phyloP scores from a whole-genome alignment of 352 stramenopile species.

The Globisporangium mamillatum region DNA sequence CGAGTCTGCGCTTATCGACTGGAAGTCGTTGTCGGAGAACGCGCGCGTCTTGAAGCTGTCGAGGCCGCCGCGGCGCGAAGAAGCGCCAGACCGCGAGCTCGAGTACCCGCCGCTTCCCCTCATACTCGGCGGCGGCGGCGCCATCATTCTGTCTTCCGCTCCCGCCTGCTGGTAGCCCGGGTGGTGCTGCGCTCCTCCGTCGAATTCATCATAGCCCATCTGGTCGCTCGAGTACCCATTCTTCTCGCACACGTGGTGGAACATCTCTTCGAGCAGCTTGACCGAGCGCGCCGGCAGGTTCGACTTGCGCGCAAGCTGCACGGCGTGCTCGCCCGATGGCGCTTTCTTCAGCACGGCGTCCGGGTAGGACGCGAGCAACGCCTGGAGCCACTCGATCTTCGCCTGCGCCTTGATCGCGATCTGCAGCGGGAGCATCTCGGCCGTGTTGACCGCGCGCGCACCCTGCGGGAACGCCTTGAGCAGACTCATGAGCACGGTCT shows the following conservation, averaged over 20 bases:
- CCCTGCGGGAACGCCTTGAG: conserved; percentile 77
- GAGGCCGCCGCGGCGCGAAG: conserved; percentile 2
- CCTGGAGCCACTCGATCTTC: conserved; percentile 86
- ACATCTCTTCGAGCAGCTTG: conserved; percentile 85
- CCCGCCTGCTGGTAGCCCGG: not conserved
- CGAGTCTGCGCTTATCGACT: conserved; percentile 11
- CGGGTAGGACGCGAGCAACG: conserved; percentile 75
- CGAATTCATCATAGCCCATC: conserved; percentile 41
- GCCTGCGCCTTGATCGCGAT: conserved; percentile 87
- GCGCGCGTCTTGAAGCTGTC: conserved; percentile 50
- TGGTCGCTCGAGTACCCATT: conserved; percentile 50
- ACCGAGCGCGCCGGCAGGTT: conserved; percentile 56
- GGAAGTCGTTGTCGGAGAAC: conserved; percentile 70
- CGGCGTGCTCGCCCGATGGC: conserved; percentile 67
- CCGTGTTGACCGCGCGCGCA: conserved; percentile 66
- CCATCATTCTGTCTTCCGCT: conserved; percentile 1
- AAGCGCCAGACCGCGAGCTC: not conserved
- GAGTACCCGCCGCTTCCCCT: conserved; percentile 17
- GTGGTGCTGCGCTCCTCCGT: not conserved
- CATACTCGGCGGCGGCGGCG: not conserved
- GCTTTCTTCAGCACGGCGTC: conserved; percentile 79
- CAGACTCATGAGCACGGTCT: conserved; percentile 68
- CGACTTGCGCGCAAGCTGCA: conserved; percentile 67
- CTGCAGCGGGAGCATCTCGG: conserved; percentile 83
- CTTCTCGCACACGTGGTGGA: conserved; percentile 79